Percentiles rank a stretch among this genome's conserved stretches.
Evolutionary conservation across 495 filamentous ascomycete genomes (phyloP).

Genomic region (Xylaria nigripes): DNA sequence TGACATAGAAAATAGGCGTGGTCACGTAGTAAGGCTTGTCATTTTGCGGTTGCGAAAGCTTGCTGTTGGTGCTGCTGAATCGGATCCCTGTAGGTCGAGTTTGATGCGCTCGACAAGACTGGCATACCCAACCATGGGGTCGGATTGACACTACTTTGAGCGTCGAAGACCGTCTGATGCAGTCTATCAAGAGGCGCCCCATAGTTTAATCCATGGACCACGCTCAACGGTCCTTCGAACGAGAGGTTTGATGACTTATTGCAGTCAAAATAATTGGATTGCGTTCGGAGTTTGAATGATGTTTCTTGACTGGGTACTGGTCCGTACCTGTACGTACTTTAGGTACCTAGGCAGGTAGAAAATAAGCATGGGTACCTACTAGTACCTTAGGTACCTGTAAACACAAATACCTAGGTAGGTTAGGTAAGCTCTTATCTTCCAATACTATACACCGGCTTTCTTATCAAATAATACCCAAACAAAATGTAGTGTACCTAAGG

Average conservation of each 20-base stretch:
- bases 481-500: no score
- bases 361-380: no score
- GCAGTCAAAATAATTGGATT: not conserved
- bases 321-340: no score
- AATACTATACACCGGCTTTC: no score
- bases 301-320: no score
- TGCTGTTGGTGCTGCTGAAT: conserved; percentile 8
- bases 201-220: conserved; percentile 10
- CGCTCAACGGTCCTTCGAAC: not conserved
- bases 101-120: conserved; percentile 17
- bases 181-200: conserved; percentile 12
- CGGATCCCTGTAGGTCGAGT: conserved; percentile 10
- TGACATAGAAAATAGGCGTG: conserved; percentile 98
- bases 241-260: not conserved
- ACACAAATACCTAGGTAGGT: no score
- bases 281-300: no score
- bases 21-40: conserved; percentile 93
- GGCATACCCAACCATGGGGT: conserved; percentile 20
- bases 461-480: no score
- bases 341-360: no score
- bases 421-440: no score
- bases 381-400: no score
- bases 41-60: not conserved
- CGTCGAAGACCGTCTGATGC: conserved; percentile 12
- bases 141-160: conserved; percentile 1